Conservation (phyloP, 306 rosid genomes). For the Prosopis cineraria region DNA sequence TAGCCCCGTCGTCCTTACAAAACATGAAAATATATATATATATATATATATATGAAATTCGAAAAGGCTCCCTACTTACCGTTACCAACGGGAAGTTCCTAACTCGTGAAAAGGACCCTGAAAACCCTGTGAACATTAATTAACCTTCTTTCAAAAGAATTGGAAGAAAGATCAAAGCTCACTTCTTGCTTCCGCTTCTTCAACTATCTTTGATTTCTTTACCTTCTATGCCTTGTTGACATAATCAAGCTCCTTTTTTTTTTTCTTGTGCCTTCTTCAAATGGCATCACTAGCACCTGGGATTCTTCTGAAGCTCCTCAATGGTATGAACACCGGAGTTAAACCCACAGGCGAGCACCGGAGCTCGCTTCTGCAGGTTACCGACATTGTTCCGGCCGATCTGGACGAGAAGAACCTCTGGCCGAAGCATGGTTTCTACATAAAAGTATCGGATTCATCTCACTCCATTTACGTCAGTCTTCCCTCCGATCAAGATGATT, state of each 20-base stretch:
- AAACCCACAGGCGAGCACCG: constrained; percentile 86
- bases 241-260: not conserved
- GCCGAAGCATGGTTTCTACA: constrained; percentile 84
- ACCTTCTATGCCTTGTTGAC: not conserved
- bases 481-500: constrained; percentile 81
- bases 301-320: constrained; percentile 75
- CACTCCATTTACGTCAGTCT: constrained; percentile 81
- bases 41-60: constrained; percentile 36
- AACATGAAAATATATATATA: no score
- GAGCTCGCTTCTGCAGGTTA: constrained; percentile 79
- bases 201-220: constrained; percentile 10
- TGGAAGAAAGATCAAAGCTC: not conserved
- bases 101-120: not conserved
- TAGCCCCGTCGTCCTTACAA: constrained; percentile 43
- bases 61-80: constrained; percentile 42
- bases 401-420: constrained; percentile 77
- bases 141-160: not conserved
- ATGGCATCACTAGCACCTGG: constrained; percentile 95
- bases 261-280: not conserved
- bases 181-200: not conserved
- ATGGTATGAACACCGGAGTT: constrained; percentile 64
- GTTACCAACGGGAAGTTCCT: constrained; percentile 53
- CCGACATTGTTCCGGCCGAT: constrained; percentile 90
- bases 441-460: constrained; percentile 84
- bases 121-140: not conserved